Percentiles rank a stretch among this genome's conserved stretches.
Conservation (phyloP, 1,284 basidiomycete genomes). For the Microbotryum violaceum region DNA sequence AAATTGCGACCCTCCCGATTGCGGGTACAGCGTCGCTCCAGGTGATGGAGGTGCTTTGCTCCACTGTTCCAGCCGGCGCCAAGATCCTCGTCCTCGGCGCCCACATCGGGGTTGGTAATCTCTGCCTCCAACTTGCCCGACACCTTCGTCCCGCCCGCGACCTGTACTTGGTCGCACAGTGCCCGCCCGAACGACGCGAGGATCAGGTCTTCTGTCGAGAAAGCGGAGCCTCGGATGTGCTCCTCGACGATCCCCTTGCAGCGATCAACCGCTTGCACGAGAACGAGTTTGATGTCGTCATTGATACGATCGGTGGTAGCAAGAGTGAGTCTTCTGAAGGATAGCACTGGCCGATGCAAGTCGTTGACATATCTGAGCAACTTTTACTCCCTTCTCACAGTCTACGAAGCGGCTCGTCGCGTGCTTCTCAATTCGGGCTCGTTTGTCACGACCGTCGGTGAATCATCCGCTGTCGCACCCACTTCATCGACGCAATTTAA, state of each 20-base stretch:
- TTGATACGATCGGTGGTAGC: conserved; percentile 33
- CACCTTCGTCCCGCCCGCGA: conserved; percentile 36
- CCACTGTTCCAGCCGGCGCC: conserved; percentile 38
- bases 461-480: conserved; percentile 39
- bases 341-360: conserved; percentile 18
- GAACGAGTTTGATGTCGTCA: conserved; percentile 41
- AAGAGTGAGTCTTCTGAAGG: conserved; percentile 11
- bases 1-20: conserved; percentile 43
- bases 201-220: conserved; percentile 39
- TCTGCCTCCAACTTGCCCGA: conserved; percentile 42
- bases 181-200: conserved; percentile 38
- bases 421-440: conserved; percentile 40
- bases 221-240: conserved; percentile 43
- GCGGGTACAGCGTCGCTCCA: conserved; percentile 42
- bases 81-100: conserved; percentile 44
- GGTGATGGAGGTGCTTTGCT: conserved; percentile 41
- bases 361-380: conserved; percentile 10
- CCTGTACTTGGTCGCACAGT: conserved; percentile 43
- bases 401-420: conserved; percentile 43
- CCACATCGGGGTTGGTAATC: conserved; percentile 42
- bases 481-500: conserved; percentile 27
- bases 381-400: not conserved
- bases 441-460: conserved; percentile 37
- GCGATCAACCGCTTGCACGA: conserved; percentile 43
- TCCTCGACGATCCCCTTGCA: conserved; percentile 43